Conservation (phyloP, 2,329 filamentous ascomycete genomes). For the Stemphylium lycopersici region DNA sequence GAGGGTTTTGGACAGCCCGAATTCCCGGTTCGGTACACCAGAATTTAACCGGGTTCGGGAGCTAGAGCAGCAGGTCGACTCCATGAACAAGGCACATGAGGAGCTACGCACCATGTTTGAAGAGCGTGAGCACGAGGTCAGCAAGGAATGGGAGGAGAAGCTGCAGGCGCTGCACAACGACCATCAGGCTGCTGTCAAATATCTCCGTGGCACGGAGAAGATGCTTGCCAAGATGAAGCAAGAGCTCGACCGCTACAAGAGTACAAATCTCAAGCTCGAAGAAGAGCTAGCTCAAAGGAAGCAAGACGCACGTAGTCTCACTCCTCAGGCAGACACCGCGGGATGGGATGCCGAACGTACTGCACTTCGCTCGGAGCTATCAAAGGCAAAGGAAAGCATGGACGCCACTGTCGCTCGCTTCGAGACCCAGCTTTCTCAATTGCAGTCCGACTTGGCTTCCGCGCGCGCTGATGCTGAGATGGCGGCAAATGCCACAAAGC, state of each 20-base stretch:
- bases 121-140: slow-evolving; percentile 82
- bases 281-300: slow-evolving; percentile 71
- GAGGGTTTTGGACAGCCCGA: slow-evolving; percentile 74
- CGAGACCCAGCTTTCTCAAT: slow-evolving; percentile 70
- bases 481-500: slow-evolving; percentile 55
- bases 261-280: slow-evolving; percentile 81
- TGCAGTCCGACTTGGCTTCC: slow-evolving; percentile 72
- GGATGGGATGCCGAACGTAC: slow-evolving; percentile 79
- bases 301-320: slow-evolving; percentile 47
- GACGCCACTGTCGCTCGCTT: slow-evolving; percentile 69
- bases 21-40: slow-evolving; percentile 75
- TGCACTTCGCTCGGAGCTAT: slow-evolving; percentile 70
- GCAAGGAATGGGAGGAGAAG: slow-evolving; percentile 88
- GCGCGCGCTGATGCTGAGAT: slow-evolving; percentile 72
- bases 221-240: slow-evolving; percentile 99
- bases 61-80: slow-evolving; percentile 84
- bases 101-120: slow-evolving; percentile 82
- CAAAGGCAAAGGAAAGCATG: slow-evolving; percentile 71
- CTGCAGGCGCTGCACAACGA: slow-evolving; percentile 93
- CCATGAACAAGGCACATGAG: slow-evolving; percentile 78
- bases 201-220: slow-evolving; percentile 97
- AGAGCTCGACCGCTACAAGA: slow-evolving; percentile 90
- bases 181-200: slow-evolving; percentile 96
- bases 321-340: slow-evolving; percentile 55
- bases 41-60: slow-evolving; percentile 81